A percentile compares a stretch with the other conserved stretches of the same genome.
These are phyloP conservation scores for Scedosporium dehoogii DNA, from an alignment of 2,329 filamentous ascomycete species.

Conservation along the genomic window DNA sequence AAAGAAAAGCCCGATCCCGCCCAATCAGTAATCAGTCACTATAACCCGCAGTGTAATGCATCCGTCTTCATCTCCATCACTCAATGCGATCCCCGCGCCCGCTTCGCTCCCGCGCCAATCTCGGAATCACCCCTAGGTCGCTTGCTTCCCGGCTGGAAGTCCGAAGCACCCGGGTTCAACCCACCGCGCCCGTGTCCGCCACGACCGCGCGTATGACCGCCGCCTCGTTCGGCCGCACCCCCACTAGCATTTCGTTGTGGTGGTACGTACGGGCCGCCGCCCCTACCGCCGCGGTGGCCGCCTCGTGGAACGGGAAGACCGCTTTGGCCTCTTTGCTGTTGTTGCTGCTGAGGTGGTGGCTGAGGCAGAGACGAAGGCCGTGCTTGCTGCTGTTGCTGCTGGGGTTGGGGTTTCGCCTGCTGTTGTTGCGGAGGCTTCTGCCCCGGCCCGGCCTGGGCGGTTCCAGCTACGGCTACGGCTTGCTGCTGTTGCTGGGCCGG, in stretches of 20 bases:
- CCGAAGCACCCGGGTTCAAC: constrained; percentile 41
- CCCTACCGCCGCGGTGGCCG: constrained; percentile 26
- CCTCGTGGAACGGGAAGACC: constrained; percentile 32
- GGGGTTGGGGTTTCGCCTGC: constrained; percentile 10
- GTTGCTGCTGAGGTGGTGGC: neutral
- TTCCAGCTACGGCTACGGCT: neutral
- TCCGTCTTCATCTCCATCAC: neutral
- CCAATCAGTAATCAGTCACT: neutral
- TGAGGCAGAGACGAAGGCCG: constrained; percentile 10
- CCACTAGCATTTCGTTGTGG: constrained; percentile 26
- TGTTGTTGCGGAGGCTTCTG: constrained; percentile 11
- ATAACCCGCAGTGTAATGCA: neutral
- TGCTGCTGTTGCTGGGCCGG: constrained; percentile 8
- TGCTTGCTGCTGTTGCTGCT: constrained; percentile 12
- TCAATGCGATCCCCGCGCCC: constrained; percentile 30
- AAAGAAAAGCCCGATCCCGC: neutral
- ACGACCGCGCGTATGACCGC: constrained; percentile 30
- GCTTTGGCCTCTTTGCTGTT: constrained; percentile 8
- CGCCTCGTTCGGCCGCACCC: constrained; percentile 21
- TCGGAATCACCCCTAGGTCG: constrained; percentile 44
- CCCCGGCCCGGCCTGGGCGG: neutral
- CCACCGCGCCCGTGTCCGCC: constrained; percentile 25
- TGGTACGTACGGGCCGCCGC: constrained; percentile 21
- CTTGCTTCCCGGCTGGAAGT: constrained; percentile 50
- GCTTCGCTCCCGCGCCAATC: constrained; percentile 29